phyloP scores from a whole-genome alignment of 2,329 filamentous ascomycete species.

The Curvularia sp. region DNA sequence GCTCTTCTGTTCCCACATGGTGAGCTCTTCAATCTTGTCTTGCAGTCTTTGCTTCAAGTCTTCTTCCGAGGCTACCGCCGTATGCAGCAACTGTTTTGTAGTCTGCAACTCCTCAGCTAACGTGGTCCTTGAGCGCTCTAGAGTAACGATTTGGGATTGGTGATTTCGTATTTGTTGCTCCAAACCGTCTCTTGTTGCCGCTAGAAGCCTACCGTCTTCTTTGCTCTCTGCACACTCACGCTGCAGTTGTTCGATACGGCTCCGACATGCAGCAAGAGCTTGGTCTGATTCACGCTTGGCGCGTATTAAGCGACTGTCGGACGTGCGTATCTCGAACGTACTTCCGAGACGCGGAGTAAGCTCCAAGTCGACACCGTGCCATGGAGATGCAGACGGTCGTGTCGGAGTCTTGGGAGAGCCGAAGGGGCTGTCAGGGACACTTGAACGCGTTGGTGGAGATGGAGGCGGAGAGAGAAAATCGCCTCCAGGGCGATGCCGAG shows the following conservation, averaged over 20 bases:
- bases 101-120: slow-evolving; percentile 34
- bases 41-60: slow-evolving; percentile 35
- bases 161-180: slow-evolving; percentile 40
- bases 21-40: slow-evolving; percentile 38
- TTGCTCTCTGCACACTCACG: slow-evolving; percentile 39
- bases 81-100: slow-evolving; percentile 33
- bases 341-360: slow-evolving; percentile 26
- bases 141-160: slow-evolving; percentile 37
- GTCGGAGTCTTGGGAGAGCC: slow-evolving; percentile 35
- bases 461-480: slow-evolving; percentile 45
- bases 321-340: slow-evolving; percentile 40
- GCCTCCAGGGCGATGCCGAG: slow-evolving; percentile 30
- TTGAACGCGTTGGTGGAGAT: slow-evolving; percentile 40
- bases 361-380: slow-evolving; percentile 35
- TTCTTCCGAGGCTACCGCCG: slow-evolving; percentile 28
- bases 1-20: slow-evolving; percentile 30
- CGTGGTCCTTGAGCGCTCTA: slow-evolving; percentile 38
- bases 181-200: slow-evolving; percentile 28
- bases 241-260: slow-evolving; percentile 45
- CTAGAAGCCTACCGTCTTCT: slow-evolving; percentile 31
- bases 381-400: slow-evolving; percentile 32
- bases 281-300: slow-evolving; percentile 50
- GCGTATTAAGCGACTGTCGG: slow-evolving; percentile 45
- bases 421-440: slow-evolving; percentile 22
- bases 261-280: slow-evolving; percentile 46